Percentiles rank a stretch among this genome's conserved stretches.
These are phyloP conservation scores for Globomyces pollinis-pini DNA, from an alignment of 192 early-diverging fungal genomes.

Conservation along the genomic window DNA sequence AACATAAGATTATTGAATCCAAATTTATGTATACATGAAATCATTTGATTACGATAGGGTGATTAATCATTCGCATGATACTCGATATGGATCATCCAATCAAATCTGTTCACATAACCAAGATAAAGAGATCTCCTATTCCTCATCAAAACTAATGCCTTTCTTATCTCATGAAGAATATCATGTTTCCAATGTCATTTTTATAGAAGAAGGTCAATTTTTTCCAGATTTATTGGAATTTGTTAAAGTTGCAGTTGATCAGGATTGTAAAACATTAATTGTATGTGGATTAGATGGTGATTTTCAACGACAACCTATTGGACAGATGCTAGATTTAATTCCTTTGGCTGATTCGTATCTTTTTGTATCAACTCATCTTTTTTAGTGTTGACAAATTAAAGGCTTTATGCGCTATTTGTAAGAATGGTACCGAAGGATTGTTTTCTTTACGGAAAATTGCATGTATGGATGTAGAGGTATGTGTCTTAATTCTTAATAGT, in stretches of 20 bases:
- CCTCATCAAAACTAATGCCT: neutral
- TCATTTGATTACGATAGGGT: too few species aligned
- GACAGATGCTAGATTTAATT: neutral
- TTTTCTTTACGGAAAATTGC: neutral
- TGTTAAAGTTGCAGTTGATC: neutral
- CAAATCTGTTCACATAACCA: neutral
- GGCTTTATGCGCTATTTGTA: neutral
- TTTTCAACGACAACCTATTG: neutral
- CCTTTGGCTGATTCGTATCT: neutral
- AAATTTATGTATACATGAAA: too few species aligned
- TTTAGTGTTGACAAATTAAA: neutral
- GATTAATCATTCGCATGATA: neutral
- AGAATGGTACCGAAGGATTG: neutral
- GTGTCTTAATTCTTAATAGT: too few species aligned
- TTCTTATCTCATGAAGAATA: neutral
- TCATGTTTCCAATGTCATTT: neutral
- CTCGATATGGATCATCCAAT: neutral
- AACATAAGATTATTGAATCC: slow-evolving; percentile 3
- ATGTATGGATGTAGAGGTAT: neutral
- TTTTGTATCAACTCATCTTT: too few species aligned
- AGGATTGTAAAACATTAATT: neutral
- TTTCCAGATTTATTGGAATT: slow-evolving; percentile 5
- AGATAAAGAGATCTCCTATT: neutral
- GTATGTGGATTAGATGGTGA: slow-evolving; percentile 3
- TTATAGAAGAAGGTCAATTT: slow-evolving; percentile 1